Base-by-base conservation (phyloP, 495 filamentous ascomycete genomes). In the Lasiosphaeria ovina region DNA sequence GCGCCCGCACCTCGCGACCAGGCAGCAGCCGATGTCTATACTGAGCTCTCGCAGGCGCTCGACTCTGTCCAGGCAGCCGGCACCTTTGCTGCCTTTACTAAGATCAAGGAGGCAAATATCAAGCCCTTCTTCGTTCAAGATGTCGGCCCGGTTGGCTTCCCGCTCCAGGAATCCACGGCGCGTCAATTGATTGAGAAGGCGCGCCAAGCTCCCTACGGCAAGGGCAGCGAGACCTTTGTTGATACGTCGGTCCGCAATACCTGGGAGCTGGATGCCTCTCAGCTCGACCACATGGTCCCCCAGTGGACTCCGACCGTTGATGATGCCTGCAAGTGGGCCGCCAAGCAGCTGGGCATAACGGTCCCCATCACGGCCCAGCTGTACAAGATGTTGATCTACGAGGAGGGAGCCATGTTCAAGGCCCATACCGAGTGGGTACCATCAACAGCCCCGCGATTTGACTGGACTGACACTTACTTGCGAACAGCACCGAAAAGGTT, bases 301-400 rank as follows among this genome's bases (percentile, higher is more conserved):
- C 51, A 16, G 50, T 81, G 76, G 79, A 32, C 57, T 0, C 16
- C 9, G 0, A 69, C 61, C 17, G 12, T 77, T 16, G 42, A 68
- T 1, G 31, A 44, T 0, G 42, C 74, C 8, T 59, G 74, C 31
- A 40, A 34, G 6, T 59, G 60, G 10, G 71, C 69, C 0, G 61
- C 62, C n/a, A 35, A 57, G 5, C 62, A 72, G 3, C 68, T 83
- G 17, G 75, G 75, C 3, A 66, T 81, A 48, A 34, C 51, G 11
- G 54, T 62, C 17, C 54, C 63, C 9, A 61, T 79, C 3, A 59
- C 55, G 3, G 80, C 77, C 3, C 71, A 84, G 58, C 67, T 78
- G 1, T 78, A 85, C 71, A 87, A 85, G 62, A 62, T 85, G 63
- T 66, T 84, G 12, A 58, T 87, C 5, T 85, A 86, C 67, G 81